A percentile compares a stretch with the other conserved stretches of the same genome.
phyloP scores from a whole-genome alignment of 1,284 basidiomycete species.

The Sporisorium scitamineum region DNA sequence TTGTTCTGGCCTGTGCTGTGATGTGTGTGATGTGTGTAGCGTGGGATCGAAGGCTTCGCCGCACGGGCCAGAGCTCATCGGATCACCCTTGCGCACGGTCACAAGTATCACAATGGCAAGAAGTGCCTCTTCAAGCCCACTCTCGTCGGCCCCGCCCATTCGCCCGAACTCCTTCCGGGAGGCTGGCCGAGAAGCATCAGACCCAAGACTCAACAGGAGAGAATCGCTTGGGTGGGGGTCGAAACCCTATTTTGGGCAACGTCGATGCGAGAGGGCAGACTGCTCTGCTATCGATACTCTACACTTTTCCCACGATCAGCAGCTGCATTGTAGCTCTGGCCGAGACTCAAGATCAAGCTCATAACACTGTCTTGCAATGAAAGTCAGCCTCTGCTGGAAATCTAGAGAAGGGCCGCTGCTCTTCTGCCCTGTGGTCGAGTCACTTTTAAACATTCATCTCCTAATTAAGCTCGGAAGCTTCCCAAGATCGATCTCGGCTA shows the following conservation, averaged over 20 bases:
- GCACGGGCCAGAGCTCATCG: background rate
- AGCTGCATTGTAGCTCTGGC: background rate
- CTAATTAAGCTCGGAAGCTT: background rate
- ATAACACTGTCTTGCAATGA: background rate
- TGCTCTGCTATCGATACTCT: background rate
- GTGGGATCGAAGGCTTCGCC: background rate
- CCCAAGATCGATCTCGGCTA: constrained; percentile 1
- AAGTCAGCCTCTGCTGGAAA: background rate
- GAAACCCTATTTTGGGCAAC: background rate
- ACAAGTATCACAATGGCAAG: background rate
- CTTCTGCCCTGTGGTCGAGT: background rate
- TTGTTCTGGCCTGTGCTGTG: background rate
- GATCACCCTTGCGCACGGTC: background rate
- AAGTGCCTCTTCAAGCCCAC: background rate
- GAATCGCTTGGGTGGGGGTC: background rate
- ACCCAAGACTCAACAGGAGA: no score
- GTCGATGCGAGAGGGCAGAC: background rate
- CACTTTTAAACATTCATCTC: background rate
- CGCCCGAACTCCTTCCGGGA: background rate
- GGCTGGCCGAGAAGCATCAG: background rate
- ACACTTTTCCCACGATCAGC: background rate
- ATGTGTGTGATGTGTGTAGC: background rate
- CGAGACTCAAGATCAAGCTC: background rate
- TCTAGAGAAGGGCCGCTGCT: background rate
- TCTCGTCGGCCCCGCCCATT: background rate